These are phyloP conservation scores for Lentinula lateritia DNA, from an alignment of 768 basidiomycete species.

Conservation along the genomic window DNA sequence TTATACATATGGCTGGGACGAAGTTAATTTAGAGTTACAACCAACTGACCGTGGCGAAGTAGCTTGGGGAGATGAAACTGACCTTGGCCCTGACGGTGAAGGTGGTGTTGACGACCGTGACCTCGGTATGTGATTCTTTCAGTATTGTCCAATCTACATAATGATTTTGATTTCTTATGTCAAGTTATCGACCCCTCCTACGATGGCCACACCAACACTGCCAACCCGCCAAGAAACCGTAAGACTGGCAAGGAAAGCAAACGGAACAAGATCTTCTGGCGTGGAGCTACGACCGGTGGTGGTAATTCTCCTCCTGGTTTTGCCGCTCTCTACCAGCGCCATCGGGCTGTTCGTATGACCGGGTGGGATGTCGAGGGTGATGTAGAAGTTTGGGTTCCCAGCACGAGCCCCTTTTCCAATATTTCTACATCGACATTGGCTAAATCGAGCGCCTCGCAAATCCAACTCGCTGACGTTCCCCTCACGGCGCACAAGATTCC, in stretches of 20 bases:
- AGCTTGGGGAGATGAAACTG: neutral
- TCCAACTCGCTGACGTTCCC: neutral
- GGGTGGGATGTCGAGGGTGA: constrained; percentile 8
- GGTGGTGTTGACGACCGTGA: neutral
- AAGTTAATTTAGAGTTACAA: constrained; percentile 63
- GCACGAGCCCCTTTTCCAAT: neutral
- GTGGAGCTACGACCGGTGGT: constrained; percentile 94
- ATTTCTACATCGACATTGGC: neutral
- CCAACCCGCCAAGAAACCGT: neutral
- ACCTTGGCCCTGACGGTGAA: neutral
- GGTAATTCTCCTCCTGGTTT: constrained; percentile 85
- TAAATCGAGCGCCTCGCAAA: neutral
- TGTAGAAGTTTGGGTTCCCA: constrained; percentile 32
- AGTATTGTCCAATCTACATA: neutral
- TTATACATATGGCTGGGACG: constrained; percentile 92
- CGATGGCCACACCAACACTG: constrained; percentile 1
- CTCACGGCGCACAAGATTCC: constrained; percentile 22
- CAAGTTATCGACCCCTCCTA: neutral
- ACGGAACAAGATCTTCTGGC: constrained; percentile 65
- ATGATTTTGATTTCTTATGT: neutral
- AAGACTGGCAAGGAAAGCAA: neutral
- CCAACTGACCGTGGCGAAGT: constrained; percentile 82
- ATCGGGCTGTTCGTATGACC: constrained; percentile 84
- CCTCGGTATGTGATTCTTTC: neutral
- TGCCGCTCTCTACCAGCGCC: constrained; percentile 77